Evolutionary conservation across 352 stramenopile genomes (phyloP).

Genomic region (Pythium insidiosum): DNA sequence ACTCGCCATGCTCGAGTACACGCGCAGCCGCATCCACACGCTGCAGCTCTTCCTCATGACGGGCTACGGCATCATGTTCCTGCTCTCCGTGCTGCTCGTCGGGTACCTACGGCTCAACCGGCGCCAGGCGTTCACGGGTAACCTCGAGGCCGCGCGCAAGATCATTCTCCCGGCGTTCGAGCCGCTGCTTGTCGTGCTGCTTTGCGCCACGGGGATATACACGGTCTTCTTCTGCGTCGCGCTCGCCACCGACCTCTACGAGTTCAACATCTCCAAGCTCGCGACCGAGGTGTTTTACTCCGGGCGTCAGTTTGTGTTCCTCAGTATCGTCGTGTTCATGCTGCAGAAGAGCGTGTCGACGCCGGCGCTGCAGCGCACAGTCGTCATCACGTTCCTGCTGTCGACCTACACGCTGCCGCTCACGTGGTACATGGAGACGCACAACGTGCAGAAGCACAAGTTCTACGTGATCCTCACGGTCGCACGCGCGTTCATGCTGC

Average conservation of each 20-base stretch:
- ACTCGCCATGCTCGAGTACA: neutral
- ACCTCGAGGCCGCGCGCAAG: constrained; percentile 40
- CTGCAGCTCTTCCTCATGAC: constrained; percentile 5
- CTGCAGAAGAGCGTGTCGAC: constrained; percentile 50
- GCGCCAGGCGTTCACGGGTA: constrained; percentile 32
- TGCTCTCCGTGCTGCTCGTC: constrained; percentile 29
- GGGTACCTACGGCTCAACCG: constrained; percentile 55
- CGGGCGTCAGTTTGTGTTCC: constrained; percentile 39
- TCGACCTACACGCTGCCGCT: constrained; percentile 26
- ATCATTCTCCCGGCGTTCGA: constrained; percentile 62
- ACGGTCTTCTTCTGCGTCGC: constrained; percentile 22
- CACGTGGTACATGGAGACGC: constrained; percentile 10
- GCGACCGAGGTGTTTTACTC: constrained; percentile 40
- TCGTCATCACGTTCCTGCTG: constrained; percentile 25
- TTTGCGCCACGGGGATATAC: constrained; percentile 24
- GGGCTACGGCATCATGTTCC: neutral
- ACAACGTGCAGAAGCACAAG: constrained; percentile 1
- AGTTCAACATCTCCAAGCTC: constrained; percentile 5
- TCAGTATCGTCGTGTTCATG: constrained; percentile 41
- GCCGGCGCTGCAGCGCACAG: constrained; percentile 25
- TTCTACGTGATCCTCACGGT: constrained; percentile 9
- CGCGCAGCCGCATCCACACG: constrained; percentile 2
- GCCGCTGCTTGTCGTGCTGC: constrained; percentile 52
- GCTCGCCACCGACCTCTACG: constrained; percentile 17
- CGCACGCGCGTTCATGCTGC: constrained; percentile 18